Percentiles rank a stretch among this genome's conserved stretches.
Evolutionary conservation across 192 early-diverging fungal genomes (phyloP).

Genomic region (Rhizoclosmatium globosum): DNA sequence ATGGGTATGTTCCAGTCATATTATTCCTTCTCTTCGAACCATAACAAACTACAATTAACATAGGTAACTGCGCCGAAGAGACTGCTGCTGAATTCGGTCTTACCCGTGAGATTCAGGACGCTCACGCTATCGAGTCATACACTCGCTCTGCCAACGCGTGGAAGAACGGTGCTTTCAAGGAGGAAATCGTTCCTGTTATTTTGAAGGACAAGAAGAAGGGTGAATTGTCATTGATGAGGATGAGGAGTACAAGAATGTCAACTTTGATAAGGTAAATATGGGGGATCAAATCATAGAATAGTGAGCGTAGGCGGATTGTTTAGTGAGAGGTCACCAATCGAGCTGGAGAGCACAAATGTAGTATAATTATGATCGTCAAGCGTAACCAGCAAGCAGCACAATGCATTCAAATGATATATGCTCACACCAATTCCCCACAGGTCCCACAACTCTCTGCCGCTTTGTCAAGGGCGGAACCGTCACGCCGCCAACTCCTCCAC

Average conservation of each 20-base stretch:
- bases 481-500: constrained; percentile 95
- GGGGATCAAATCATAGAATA: too few species aligned
- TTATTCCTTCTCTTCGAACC: neutral
- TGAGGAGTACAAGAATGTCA: constrained; percentile 95
- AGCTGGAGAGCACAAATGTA: too few species aligned
- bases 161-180: constrained; percentile 78
- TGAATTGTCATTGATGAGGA: constrained; percentile 78
- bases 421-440: too few species aligned
- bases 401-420: too few species aligned
- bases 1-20: constrained; percentile 15
- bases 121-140: constrained; percentile 87
- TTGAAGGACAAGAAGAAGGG: constrained; percentile 81
- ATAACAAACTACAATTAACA: neutral
- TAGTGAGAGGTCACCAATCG: too few species aligned
- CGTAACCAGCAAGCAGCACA: too few species aligned
- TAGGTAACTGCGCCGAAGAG: constrained; percentile 69
- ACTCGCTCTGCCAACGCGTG: constrained; percentile 88
- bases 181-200: constrained; percentile 86
- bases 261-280: constrained; percentile 77
- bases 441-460: constrained; percentile 74
- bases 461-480: constrained; percentile 93
- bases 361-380: too few species aligned
- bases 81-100: constrained; percentile 89
- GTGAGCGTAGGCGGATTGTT: too few species aligned
- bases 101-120: constrained; percentile 90